Percentiles rank a stretch among this genome's conserved stretches.
phyloP scores from a whole-genome alignment of 2,329 filamentous ascomycete species.

The Nothophoma quercina region DNA sequence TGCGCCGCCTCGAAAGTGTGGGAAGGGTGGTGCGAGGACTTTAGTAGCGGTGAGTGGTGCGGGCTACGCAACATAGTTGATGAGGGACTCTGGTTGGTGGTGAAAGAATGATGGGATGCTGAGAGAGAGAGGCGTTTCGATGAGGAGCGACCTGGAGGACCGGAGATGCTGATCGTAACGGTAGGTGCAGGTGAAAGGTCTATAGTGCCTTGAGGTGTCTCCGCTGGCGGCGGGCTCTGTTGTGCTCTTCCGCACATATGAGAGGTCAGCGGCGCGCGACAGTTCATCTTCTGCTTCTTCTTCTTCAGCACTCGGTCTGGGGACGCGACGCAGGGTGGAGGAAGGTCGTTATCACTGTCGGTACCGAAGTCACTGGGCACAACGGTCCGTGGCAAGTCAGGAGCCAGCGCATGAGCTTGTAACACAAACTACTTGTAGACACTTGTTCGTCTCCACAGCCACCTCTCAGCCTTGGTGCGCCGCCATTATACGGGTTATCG shows the following conservation, averaged over 20 bases:
- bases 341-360: slow-evolving; percentile 7
- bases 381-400: slow-evolving; percentile 9
- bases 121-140: neutral
- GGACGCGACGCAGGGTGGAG: neutral
- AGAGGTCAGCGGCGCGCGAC: neutral
- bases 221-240: too few species aligned
- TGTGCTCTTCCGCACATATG: neutral
- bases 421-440: neutral
- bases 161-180: neutral
- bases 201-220: too few species aligned
- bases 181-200: neutral
- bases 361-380: neutral
- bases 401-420: slow-evolving; percentile 10
- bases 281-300: slow-evolving; percentile 3
- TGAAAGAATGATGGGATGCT: neutral
- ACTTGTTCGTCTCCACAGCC: neutral
- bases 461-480: neutral
- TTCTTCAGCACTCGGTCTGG: neutral
- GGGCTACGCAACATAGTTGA: neutral
- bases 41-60: neutral
- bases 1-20: slow-evolving; percentile 30
- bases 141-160: neutral
- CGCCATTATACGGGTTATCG: neutral
- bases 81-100: neutral
- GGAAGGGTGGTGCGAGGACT: neutral